Evolutionary conservation across 371 early-diverging fungal species (phyloP), one percentile per base, ranked within the genome.

Genomic region (Mucor plumbeus): DNA sequence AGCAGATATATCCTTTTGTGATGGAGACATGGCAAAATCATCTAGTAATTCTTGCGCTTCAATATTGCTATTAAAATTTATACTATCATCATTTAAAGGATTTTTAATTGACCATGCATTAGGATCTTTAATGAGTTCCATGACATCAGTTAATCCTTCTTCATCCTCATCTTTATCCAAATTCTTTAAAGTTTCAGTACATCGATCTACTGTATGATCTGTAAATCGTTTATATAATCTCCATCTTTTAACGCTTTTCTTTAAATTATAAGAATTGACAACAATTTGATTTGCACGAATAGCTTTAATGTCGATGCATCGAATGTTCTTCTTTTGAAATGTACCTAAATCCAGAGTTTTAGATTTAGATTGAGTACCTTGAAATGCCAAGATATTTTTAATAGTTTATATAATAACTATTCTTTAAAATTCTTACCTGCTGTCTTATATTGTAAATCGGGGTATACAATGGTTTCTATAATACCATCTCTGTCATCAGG

Each of bases 11-110:
- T 77, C 72, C 17, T 82, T 78, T 70, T 87, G 88, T 0, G 88
- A 86, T 33, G 75, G 66, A 3, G 88, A 86, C 84, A 87, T 86
- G 14, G 68, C 70, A 63, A 86, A 87, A 0, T 69, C 70, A 15
- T 84, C 74, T 5, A 68, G 65, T 14, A 82, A 53, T 33, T 68
- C 64, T 38, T 78, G 68, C n/a, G 78, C 15, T 15, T 71, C 64
- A 7, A 65, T 50, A 13, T 72, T 8, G 4, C 61, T 21, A 6
- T 55, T 41, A 33, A 67, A 39, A 4, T 44, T 33, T 1, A 35
- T 54, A 7, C 62, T 41, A 13, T 48, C 48, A 15, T 53, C 1
- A 11, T 4, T 13, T 4, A 14, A 6, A 4, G 53, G 14, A 13
- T 53, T 53, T 21, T 53, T 53, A 1, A 26, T 15, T 10, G 72